Conservation (phyloP, 2,329 filamentous ascomycete species). For the Pseudovirgaria hyperparasitica region DNA sequence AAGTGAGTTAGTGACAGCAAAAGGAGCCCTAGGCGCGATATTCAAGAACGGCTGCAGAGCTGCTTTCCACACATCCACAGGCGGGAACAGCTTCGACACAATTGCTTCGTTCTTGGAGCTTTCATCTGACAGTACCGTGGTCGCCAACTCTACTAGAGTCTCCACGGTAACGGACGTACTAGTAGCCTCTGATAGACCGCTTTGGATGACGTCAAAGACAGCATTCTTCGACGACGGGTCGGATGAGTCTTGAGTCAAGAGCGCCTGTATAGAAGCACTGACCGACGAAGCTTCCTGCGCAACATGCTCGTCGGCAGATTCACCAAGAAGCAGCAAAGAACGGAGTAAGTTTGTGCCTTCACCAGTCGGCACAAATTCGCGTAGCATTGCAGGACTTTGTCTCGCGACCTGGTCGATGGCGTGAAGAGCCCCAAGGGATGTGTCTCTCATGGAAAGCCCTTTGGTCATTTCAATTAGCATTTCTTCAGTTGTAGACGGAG, state of each 20-base stretch:
- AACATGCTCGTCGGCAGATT: slow-evolving; percentile 40
- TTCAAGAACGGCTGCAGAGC: slow-evolving; percentile 47
- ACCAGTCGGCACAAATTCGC: slow-evolving; percentile 29
- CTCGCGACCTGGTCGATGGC: slow-evolving; percentile 33
- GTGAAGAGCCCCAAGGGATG: slow-evolving; percentile 24
- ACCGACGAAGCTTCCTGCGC: slow-evolving; percentile 29
- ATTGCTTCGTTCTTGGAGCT: slow-evolving; percentile 16
- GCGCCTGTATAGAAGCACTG: slow-evolving; percentile 21
- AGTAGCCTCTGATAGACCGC: slow-evolving; percentile 35
- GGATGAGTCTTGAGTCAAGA: slow-evolving; percentile 19
- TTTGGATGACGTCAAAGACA: slow-evolving; percentile 39
- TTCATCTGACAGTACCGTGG: slow-evolving; percentile 30
- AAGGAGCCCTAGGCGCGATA: slow-evolving; percentile 42
- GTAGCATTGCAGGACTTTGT: slow-evolving; percentile 27
- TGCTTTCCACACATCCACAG: slow-evolving; percentile 49
- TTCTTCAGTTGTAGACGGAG: slow-evolving; percentile 22
- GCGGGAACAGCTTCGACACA: slow-evolving; percentile 44
- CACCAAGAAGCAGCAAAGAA: slow-evolving; percentile 39
- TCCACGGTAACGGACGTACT: slow-evolving; percentile 35
- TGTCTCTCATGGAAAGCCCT: slow-evolving; percentile 23
- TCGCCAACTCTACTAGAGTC: slow-evolving; percentile 41
- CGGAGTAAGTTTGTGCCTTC: slow-evolving; percentile 39
- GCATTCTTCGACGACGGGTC: slow-evolving; percentile 29
- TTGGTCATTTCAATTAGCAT: slow-evolving; percentile 26
- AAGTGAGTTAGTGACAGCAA: slow-evolving; percentile 63